Base-by-base conservation (phyloP, 106 monocot species). In the Posidonia australis region DNA sequence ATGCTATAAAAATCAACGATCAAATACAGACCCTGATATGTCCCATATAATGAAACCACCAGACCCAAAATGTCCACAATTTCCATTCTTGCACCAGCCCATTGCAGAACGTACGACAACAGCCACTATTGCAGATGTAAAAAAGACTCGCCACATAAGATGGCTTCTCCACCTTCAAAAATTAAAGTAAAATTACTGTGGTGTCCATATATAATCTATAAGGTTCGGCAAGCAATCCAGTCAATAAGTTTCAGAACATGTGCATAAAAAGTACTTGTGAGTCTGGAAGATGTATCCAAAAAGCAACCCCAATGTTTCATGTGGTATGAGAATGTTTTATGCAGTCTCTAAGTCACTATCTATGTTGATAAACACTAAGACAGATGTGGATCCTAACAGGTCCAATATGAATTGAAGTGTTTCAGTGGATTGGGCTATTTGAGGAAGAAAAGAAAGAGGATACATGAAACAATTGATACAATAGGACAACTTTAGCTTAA, bases 21-120 rank as follows among this genome's bases (percentile, higher is more conserved):
- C 60, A 46, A 43, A 68, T 65, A 58, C 82, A 63, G 42, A 94
- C 94, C 84, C 96, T 25, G 96, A 90, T 72, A 96, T 96, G 59
- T 96, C 90, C 96, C 96, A 96, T 56, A 96, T 96, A 62, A 96
- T 96, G 76, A 96, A 96, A 55, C 96, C 96, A 44, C 96, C 96
- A n/a, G 96, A 80, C 25, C 96, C 96, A 84, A 96, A 96, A 96
- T 96, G 90, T 17, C 96, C 96, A 71, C 96, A 96, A 42, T 85
- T 87, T 17, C 96, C 90, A 84, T 84, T 90, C 64, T 90, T 87
- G 67, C 96, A 96, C 96, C 84, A 96, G 51, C 72, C 72, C 96
- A 96, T 96, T 56, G 96, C 96, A 77, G 96, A 78, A 46, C 84
- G 77, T 54, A 96, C 87, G 27, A 87, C 87, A 73, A 96, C 96